Evolutionary conservation across 2,329 filamentous ascomycete genomes (phyloP).

Genomic region (Claviceps maximensis): DNA sequence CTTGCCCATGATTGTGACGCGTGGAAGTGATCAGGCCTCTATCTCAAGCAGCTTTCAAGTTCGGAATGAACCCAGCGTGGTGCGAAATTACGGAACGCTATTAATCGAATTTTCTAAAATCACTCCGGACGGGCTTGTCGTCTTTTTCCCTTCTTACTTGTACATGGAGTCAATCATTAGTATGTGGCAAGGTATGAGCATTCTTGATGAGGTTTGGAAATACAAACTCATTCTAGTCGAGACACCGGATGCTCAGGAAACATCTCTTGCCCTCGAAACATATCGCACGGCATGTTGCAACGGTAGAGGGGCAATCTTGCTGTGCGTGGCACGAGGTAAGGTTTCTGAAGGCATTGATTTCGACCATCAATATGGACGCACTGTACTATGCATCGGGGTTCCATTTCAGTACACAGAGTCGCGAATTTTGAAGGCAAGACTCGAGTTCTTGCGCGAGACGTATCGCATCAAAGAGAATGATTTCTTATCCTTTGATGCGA

Average conservation of each 20-base stretch:
- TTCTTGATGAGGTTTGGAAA: slow-evolving; percentile 95
- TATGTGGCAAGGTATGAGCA: slow-evolving; percentile 99
- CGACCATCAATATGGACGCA: slow-evolving; percentile 93
- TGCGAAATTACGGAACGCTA: slow-evolving; percentile 88
- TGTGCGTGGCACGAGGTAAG: slow-evolving; percentile 93
- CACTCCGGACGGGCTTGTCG: slow-evolving; percentile 94
- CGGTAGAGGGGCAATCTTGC: slow-evolving; percentile 78
- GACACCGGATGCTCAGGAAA: slow-evolving; percentile 94
- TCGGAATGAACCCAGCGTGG: slow-evolving; percentile 89
- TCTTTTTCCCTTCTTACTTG: slow-evolving; percentile 96
- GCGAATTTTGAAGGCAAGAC: slow-evolving; percentile 83
- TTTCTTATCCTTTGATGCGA: slow-evolving; percentile 95
- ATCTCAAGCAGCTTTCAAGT: slow-evolving; percentile 92
- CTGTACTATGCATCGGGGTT: slow-evolving; percentile 90
- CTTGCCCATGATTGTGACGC: slow-evolving; percentile 91
- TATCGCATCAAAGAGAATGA: slow-evolving; percentile 96
- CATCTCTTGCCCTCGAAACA: slow-evolving; percentile 85
- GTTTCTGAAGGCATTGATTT: slow-evolving; percentile 98
- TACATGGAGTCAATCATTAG: slow-evolving; percentile 99
- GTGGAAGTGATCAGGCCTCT: slow-evolving; percentile 84
- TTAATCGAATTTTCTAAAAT: slow-evolving; percentile 92
- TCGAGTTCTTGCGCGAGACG: slow-evolving; percentile 93
- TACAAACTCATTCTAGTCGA: slow-evolving; percentile 97
- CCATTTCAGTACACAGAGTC: slow-evolving; percentile 99
- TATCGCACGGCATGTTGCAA: slow-evolving; percentile 97